Percentiles rank a stretch among this genome's conserved stretches.
Conservation (phyloP, 495 filamentous ascomycete genomes). For the Thermochaetoides thermophila region DNA sequence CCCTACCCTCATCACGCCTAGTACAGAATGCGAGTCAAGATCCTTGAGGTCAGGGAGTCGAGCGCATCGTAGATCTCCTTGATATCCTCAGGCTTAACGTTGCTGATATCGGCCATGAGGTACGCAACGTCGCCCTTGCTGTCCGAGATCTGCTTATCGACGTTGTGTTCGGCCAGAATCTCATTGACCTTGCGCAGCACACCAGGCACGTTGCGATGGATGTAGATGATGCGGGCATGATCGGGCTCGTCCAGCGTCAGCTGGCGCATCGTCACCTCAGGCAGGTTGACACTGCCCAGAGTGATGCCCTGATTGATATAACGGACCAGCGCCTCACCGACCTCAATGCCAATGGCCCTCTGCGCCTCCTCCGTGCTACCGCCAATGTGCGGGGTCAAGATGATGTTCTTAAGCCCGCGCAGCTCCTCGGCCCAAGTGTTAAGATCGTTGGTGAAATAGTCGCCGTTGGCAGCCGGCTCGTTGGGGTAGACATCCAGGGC, state of each 20-base stretch:
- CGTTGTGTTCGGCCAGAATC: constrained; percentile 85
- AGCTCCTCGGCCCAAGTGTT: constrained; percentile 82
- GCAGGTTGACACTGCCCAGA: constrained; percentile 85
- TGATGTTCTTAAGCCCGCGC: constrained; percentile 74
- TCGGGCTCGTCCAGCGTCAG: constrained; percentile 77
- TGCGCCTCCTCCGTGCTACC: constrained; percentile 97
- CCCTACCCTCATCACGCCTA: constrained; percentile 27
- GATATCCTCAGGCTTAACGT: constrained; percentile 65
- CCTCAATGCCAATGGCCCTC: constrained; percentile 89
- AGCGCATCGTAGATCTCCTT: constrained; percentile 71
- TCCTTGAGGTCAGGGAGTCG: constrained; percentile 66
- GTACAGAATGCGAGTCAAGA: constrained; percentile 79
- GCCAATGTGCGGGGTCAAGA: constrained; percentile 91
- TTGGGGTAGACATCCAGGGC: constrained; percentile 92
- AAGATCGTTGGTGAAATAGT: constrained; percentile 79
- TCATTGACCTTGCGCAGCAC: constrained; percentile 88
- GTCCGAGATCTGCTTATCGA: constrained; percentile 96
- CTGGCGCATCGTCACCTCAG: constrained; percentile 77
- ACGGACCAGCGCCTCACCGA: constrained; percentile 67
- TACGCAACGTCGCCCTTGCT: constrained; percentile 90
- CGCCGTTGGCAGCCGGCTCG: constrained; percentile 85
- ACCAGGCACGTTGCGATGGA: constrained; percentile 90
- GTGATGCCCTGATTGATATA: constrained; percentile 92
- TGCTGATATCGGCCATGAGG: constrained; percentile 92
- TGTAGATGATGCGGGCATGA: constrained; percentile 83